Evolutionary conservation across 129 eudicot genomes (phyloP).

Genomic region (Calendula officinalis): DNA sequence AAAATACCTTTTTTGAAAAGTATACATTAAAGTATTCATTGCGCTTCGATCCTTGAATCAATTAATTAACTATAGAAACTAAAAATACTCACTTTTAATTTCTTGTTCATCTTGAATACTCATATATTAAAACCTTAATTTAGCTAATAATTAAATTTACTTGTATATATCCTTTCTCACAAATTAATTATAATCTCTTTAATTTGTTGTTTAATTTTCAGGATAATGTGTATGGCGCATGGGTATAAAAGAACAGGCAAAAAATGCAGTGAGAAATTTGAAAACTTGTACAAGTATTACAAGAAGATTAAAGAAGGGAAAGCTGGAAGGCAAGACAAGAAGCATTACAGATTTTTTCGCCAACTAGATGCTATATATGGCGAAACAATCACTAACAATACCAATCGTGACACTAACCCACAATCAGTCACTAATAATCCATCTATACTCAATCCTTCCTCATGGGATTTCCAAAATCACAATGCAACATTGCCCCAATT

Average conservation of each 20-base stretch:
- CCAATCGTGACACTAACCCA: conserved; percentile 22
- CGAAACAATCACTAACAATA: conserved; percentile 32
- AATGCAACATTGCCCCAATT: conserved; percentile 14
- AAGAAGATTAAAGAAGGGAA: conserved; percentile 95
- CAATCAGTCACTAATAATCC: conserved; percentile 31
- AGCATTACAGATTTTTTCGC: conserved; percentile 86
- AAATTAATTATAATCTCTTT: neutral
- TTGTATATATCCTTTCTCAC: neutral
- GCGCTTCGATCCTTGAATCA: neutral
- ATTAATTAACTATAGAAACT: neutral
- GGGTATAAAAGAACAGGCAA: conserved; percentile 94
- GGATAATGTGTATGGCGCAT: conserved; percentile 86
- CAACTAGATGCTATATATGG: conserved; percentile 93
- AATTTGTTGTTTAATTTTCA: conserved; percentile 24
- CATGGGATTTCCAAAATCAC: conserved; percentile 39
- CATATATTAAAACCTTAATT: conserved; percentile 1
- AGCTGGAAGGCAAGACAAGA: conserved; percentile 85
- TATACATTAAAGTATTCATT: neutral
- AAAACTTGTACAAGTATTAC: conserved; percentile 94
- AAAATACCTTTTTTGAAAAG: conserved; percentile 5
- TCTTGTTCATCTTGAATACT: conserved; percentile 4
- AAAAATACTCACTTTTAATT: conserved; percentile 7
- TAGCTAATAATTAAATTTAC: neutral
- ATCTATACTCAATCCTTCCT: conserved; percentile 44
- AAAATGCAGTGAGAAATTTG: conserved; percentile 96